Conservation (phyloP, 192 early-diverging fungal genomes). For the Coemansia interrupta region DNA sequence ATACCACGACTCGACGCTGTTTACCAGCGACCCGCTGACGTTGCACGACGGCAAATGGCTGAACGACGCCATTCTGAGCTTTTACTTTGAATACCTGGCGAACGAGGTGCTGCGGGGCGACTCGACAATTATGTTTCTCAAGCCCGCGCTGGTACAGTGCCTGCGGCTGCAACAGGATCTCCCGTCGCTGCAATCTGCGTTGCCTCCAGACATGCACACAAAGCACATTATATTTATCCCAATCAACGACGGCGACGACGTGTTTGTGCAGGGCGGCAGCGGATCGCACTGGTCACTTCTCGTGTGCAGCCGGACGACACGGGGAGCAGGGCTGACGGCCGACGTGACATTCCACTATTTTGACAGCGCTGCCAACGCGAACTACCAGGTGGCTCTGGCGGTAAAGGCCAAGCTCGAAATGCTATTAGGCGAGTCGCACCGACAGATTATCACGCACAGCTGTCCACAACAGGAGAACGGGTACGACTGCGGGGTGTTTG, state of each 20-base stretch:
- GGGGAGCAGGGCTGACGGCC: too few relatives aligned
- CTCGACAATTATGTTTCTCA: constrained; percentile 29
- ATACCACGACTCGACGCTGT: constrained; percentile 34
- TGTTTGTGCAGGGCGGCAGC: constrained; percentile 2
- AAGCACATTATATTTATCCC: constrained; percentile 32
- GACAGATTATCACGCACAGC: constrained; percentile 34
- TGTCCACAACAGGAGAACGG: constrained; percentile 51
- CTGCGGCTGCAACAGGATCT: constrained; percentile 19
- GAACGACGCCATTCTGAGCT: constrained; percentile 41
- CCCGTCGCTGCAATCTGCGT: constrained; percentile 6
- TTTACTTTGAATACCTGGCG: constrained; percentile 47
- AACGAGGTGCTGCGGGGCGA: constrained; percentile 34
- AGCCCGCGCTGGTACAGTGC: constrained; percentile 27
- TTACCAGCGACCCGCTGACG: constrained; percentile 27
- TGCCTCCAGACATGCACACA: constrained; percentile 16
- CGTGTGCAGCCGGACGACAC: constrained; percentile 6
- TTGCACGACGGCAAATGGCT: constrained; percentile 39
- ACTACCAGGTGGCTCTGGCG: constrained; percentile 24
- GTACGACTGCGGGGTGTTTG: constrained; percentile 46
- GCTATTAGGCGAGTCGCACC: not conserved
- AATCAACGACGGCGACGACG: constrained; percentile 21
- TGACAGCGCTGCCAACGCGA: constrained; percentile 45
- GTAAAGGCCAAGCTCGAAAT: constrained; percentile 14
- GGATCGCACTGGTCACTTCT: constrained; percentile 43
- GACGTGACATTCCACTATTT: constrained; percentile 35